These are phyloP conservation scores for Talaromyces rugulosus DNA, from an alignment of 2,329 filamentous ascomycete genomes.

Conservation along the genomic window DNA sequence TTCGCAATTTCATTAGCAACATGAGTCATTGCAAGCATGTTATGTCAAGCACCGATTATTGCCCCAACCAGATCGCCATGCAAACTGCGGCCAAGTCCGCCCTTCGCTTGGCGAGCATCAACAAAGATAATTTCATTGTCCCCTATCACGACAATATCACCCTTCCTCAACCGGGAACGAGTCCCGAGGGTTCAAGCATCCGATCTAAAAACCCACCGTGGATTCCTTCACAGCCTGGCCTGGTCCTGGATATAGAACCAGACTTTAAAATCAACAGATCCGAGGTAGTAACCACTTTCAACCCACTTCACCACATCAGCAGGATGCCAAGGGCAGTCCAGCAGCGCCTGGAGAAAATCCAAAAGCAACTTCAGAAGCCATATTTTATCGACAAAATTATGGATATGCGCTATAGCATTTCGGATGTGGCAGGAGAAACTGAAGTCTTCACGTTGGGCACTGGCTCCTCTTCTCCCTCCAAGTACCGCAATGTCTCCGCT, in stretches of 20 bases:
- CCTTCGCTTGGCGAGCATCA: constrained; percentile 67
- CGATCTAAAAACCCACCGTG: background rate
- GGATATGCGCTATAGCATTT: constrained; percentile 60
- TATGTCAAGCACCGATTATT: constrained; percentile 69
- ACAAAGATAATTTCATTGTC: constrained; percentile 67
- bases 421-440: constrained; percentile 58
- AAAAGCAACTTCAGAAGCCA: constrained; percentile 23
- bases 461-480: constrained; percentile 83
- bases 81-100: constrained; percentile 63
- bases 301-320: constrained; percentile 13
- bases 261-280: constrained; percentile 34
- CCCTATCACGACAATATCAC: constrained; percentile 61
- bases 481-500: constrained; percentile 90
- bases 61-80: constrained; percentile 70
- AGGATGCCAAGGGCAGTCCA: constrained; percentile 27
- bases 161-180: constrained; percentile 34
- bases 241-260: constrained; percentile 35
- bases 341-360: constrained; percentile 25
- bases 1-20: constrained; percentile 67
- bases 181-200: constrained; percentile 15
- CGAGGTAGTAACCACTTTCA: constrained; percentile 26
- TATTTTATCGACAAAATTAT: constrained; percentile 30
- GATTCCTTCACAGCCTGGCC: constrained; percentile 9
- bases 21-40: constrained; percentile 65
- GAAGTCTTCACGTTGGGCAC: constrained; percentile 88